A percentile compares a stretch with the other conserved stretches of the same genome.
phyloP scores from a whole-genome alignment of 1,284 basidiomycete genomes.

The Lentinus polychrous region DNA sequence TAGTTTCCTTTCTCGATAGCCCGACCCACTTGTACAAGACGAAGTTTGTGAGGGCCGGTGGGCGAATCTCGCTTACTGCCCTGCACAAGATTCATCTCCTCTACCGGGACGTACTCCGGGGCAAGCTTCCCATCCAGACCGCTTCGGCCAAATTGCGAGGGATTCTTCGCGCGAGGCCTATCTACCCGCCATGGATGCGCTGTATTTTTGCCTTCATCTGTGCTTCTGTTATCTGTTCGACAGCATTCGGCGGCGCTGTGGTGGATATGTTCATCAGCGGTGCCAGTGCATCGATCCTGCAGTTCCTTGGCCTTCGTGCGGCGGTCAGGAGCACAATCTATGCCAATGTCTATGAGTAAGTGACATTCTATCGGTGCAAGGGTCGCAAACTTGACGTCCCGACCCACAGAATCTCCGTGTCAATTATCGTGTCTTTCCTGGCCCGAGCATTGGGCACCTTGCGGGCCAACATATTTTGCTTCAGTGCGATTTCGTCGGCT shows the following conservation, averaged over 20 bases:
- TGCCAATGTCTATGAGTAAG: conserved; percentile 85
- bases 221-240: conserved; percentile 70
- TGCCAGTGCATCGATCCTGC: conserved; percentile 58
- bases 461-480: conserved; percentile 67
- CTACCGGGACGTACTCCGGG: conserved; percentile 75
- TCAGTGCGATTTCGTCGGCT: conserved; percentile 76
- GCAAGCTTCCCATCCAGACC: conserved; percentile 58
- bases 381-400: background rate
- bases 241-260: conserved; percentile 79
- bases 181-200: conserved; percentile 55
- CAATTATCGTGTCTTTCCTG: conserved; percentile 77
- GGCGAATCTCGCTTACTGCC: conserved; percentile 66
- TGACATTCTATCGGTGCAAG: conserved; percentile 12
- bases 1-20: conserved; percentile 68
- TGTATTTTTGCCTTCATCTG: conserved; percentile 70
- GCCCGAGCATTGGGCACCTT: conserved; percentile 70
- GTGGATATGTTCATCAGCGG: conserved; percentile 80
- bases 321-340: conserved; percentile 79
- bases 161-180: conserved; percentile 53
- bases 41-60: conserved; percentile 71
- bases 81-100: conserved; percentile 69
- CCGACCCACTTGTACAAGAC: conserved; percentile 57
- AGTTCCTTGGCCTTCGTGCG: conserved; percentile 71
- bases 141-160: conserved; percentile 55
- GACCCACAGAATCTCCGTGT: conserved; percentile 62